Evolutionary conservation across 345 rosid genomes (phyloP).

Genomic region (Raphanus raphanistrum): DNA sequence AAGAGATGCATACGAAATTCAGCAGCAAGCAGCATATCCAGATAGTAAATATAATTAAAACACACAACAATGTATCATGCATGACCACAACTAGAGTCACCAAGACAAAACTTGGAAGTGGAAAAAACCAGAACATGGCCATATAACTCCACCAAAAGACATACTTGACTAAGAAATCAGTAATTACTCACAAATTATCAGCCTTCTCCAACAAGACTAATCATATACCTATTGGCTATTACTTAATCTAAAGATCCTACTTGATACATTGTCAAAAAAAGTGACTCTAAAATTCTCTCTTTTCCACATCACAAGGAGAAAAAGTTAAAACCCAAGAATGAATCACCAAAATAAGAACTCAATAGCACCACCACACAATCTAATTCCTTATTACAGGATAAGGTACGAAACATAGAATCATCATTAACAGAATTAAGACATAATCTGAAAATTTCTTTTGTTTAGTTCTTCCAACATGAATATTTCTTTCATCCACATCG

Average conservation of each 20-base stretch:
- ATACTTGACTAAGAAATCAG: neutral
- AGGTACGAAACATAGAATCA: neutral
- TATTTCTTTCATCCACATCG: neutral
- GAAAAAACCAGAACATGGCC: neutral
- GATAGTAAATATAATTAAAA: neutral
- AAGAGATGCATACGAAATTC: neutral
- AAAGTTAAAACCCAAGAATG: neutral
- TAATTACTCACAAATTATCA: neutral
- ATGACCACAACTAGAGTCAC: neutral
- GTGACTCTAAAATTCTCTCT: neutral
- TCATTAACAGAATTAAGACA: neutral
- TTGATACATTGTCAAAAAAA: conserved; percentile 5
- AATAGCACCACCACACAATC: neutral
- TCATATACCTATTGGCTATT: neutral
- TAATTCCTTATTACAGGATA: neutral
- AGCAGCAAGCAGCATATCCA: neutral
- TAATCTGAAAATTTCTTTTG: neutral
- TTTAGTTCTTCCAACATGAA: neutral
- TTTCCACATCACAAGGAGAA: neutral
- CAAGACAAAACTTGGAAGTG: neutral
- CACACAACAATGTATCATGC: neutral
- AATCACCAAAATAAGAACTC: neutral
- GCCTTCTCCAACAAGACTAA: neutral
- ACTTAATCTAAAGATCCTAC: conserved; percentile 2
- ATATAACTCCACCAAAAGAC: neutral